Percentiles rank a stretch among this genome's conserved stretches.
Conservation (phyloP, 2,329 filamentous ascomycete species). For the Cephalotrichum gorgonifer region DNA sequence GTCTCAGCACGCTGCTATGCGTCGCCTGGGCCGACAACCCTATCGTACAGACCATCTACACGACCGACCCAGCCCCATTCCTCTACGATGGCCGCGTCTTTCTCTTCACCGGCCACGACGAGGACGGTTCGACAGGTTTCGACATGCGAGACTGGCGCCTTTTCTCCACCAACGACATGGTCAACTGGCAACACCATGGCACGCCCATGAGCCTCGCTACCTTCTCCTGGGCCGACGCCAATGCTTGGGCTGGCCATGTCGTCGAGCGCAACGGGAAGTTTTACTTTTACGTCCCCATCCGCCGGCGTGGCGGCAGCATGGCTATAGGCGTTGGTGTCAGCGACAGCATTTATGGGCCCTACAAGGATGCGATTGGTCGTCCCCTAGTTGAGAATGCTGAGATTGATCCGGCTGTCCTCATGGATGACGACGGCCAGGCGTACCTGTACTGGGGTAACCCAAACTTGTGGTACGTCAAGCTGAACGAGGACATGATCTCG, state of each 20-base stretch:
- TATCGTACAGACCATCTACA: slow-evolving; percentile 1
- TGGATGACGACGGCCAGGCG: slow-evolving; percentile 30
- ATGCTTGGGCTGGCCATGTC: slow-evolving; percentile 23
- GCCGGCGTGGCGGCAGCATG: slow-evolving; percentile 12
- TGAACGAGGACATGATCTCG: slow-evolving; percentile 29
- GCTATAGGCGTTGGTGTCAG: slow-evolving; percentile 23
- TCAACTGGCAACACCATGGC: slow-evolving; percentile 21
- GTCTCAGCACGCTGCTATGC: not conserved
- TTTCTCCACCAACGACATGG: slow-evolving; percentile 21
- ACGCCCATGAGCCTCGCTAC: slow-evolving; percentile 13
- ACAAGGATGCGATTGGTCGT: slow-evolving; percentile 20
- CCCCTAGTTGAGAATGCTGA: slow-evolving; percentile 22
- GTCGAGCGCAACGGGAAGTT: slow-evolving; percentile 21
- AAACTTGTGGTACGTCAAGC: slow-evolving; percentile 23
- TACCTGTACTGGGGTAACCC: slow-evolving; percentile 31
- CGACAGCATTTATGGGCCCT: slow-evolving; percentile 23
- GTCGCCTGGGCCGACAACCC: not conserved
- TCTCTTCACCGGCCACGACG: slow-evolving; percentile 20
- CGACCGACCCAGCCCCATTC: slow-evolving; percentile 16
- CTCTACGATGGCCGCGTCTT: slow-evolving; percentile 17
- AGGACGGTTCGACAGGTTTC: slow-evolving; percentile 15
- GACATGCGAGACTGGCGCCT: slow-evolving; percentile 22
- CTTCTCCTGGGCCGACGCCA: slow-evolving; percentile 21
- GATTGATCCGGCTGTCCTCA: slow-evolving; percentile 28
- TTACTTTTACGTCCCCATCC: slow-evolving; percentile 20